Conservation (phyloP, 805 yeast genomes). For the Teunomyces kruisii region DNA sequence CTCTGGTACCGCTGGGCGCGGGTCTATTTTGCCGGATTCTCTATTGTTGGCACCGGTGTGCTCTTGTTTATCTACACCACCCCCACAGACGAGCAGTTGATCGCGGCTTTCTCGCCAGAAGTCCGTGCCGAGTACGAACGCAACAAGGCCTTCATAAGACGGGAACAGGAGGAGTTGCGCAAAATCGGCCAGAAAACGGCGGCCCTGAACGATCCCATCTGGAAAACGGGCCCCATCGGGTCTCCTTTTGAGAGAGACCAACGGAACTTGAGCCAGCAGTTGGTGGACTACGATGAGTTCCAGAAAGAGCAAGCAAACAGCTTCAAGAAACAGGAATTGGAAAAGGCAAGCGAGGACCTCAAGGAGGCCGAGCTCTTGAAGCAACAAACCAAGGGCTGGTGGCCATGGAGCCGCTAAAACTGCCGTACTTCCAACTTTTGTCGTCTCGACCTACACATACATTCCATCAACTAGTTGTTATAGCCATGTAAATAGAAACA, state of each 20-base stretch:
- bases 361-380: conserved; percentile 24
- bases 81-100: conserved; percentile 81
- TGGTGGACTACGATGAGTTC: conserved; percentile 45
- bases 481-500: not conserved
- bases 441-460: not conserved
- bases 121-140: conserved; percentile 70
- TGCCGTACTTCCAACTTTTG: not conserved
- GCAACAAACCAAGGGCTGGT: not conserved
- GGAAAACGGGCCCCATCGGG: conserved; percentile 73
- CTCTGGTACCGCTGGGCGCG: conserved; percentile 61
- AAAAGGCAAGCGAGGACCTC: conserved; percentile 29
- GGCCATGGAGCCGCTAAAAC: not conserved
- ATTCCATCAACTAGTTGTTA: not conserved
- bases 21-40: conserved; percentile 59
- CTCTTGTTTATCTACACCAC: conserved; percentile 69
- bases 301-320: conserved; percentile 48
- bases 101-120: conserved; percentile 78
- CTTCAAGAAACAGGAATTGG: conserved; percentile 34
- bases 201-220: conserved; percentile 71
- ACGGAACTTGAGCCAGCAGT: conserved; percentile 32
- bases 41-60: conserved; percentile 72
- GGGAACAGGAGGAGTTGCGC: conserved; percentile 70
- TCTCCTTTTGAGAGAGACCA: conserved; percentile 65
- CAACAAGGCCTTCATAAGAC: conserved; percentile 58
- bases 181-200: conserved; percentile 63